Percentiles rank a stretch among this genome's conserved stretches.
Evolutionary conservation across 495 filamentous ascomycete species (phyloP).

Genomic region (Barbatosphaeria neglecta): DNA sequence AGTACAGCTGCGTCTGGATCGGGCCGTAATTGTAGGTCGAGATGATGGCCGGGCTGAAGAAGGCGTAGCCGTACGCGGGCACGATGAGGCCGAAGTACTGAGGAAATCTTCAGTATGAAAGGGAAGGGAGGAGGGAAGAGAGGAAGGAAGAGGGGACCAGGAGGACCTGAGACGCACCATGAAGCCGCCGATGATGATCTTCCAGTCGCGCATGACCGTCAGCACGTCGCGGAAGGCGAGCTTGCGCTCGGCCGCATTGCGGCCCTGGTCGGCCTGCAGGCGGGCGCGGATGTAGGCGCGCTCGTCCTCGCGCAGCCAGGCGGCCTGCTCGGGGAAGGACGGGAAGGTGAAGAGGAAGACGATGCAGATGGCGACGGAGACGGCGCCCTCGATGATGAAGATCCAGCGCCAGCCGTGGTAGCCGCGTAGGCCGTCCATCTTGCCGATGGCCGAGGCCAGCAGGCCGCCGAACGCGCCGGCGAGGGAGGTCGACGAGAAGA

Average conservation of each 20-base stretch:
- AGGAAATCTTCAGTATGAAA: too few relatives aligned
- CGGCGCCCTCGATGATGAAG: slow-evolving; percentile 57
- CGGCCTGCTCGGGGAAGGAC: slow-evolving; percentile 57
- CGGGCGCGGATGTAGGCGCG: slow-evolving; percentile 60
- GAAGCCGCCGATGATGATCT: slow-evolving; percentile 61
- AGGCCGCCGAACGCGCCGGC: slow-evolving; percentile 83
- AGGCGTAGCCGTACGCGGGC: slow-evolving; percentile 61
- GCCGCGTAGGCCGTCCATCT: slow-evolving; percentile 58
- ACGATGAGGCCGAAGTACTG: slow-evolving; percentile 75
- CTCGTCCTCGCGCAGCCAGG: slow-evolving; percentile 66
- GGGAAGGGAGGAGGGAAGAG: too few relatives aligned
- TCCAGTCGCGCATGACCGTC: slow-evolving; percentile 63
- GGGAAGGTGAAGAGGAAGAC: slow-evolving; percentile 72
- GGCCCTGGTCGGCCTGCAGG: slow-evolving; percentile 67
- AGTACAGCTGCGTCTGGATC: slow-evolving; percentile 68
- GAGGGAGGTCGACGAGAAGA: slow-evolving; percentile 64
- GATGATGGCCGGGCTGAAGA: slow-evolving; percentile 72
- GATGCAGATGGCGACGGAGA: slow-evolving; percentile 63
- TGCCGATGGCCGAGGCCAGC: slow-evolving; percentile 71
- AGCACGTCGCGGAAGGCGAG: slow-evolving; percentile 54
- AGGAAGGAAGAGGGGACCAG: too few relatives aligned
- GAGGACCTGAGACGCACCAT: too few relatives aligned
- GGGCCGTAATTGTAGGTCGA: slow-evolving; percentile 49
- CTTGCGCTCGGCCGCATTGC: slow-evolving; percentile 51
- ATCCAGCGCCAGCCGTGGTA: slow-evolving; percentile 85